Conservation (phyloP, 805 yeast species). For the Zygoascus biomembranicola region DNA sequence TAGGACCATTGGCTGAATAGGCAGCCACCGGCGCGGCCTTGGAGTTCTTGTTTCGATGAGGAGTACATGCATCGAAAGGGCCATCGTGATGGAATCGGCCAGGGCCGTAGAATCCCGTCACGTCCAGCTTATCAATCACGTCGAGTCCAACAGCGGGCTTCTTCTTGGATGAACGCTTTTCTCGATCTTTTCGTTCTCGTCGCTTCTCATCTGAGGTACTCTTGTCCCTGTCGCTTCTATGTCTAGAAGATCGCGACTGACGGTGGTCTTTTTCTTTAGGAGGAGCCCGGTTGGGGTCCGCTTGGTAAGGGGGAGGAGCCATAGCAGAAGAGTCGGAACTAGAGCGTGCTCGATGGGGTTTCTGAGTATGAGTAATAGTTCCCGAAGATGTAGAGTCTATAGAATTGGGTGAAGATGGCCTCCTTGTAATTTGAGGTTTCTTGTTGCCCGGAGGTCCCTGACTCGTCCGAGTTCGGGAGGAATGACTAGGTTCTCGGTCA, state of each 20-base stretch:
- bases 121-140: slow-evolving; percentile 91
- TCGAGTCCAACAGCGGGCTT: slow-evolving; percentile 51
- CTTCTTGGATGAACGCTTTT: slow-evolving; percentile 1
- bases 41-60: slow-evolving; percentile 73
- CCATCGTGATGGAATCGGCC: slow-evolving; percentile 98
- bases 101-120: slow-evolving; percentile 87
- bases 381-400: background rate
- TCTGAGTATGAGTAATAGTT: background rate
- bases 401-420: background rate
- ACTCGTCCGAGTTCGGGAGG: background rate
- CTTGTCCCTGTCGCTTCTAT: background rate
- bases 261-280: background rate
- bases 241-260: background rate
- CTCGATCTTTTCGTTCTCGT: slow-evolving; percentile 3
- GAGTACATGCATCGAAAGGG: slow-evolving; percentile 97
- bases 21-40: slow-evolving; percentile 87
- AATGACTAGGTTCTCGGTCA: background rate
- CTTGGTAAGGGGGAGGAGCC: slow-evolving; percentile 7
- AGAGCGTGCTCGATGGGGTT: slow-evolving; percentile 24
- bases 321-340: slow-evolving; percentile 18
- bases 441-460: background rate
- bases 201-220: slow-evolving; percentile 13
- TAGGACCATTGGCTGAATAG: slow-evolving; percentile 93
- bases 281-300: background rate
- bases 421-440: background rate